Percentiles rank a stretch among this genome's conserved stretches.
phyloP scores from a whole-genome alignment of 1,139 yeast genomes.

The Yamadazyma conglobata region DNA sequence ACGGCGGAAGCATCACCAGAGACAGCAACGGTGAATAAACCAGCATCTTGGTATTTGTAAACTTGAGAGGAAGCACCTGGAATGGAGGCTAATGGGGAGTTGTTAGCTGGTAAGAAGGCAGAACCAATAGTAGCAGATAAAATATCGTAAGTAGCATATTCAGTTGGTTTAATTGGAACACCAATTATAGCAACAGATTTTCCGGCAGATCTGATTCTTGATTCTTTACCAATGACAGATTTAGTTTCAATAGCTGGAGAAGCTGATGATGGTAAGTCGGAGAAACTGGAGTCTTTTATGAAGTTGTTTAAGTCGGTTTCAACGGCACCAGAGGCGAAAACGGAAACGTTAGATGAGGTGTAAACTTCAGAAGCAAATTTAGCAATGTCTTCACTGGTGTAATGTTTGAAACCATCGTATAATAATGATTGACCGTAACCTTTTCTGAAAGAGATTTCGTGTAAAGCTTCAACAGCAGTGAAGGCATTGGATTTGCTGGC shows the following conservation, averaged over 20 bases:
- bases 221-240: slow-evolving; percentile 61
- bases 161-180: slow-evolving; percentile 65
- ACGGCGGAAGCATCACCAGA: slow-evolving; percentile 60
- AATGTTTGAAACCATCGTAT: slow-evolving; percentile 60
- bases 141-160: slow-evolving; percentile 67
- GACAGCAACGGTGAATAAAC: slow-evolving; percentile 72
- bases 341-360: slow-evolving; percentile 66
- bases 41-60: slow-evolving; percentile 73
- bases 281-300: slow-evolving; percentile 64
- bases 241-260: slow-evolving; percentile 41
- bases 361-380: slow-evolving; percentile 66
- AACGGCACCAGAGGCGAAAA: slow-evolving; percentile 73
- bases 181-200: slow-evolving; percentile 76
- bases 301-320: slow-evolving; percentile 68
- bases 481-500: slow-evolving; percentile 52
- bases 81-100: slow-evolving; percentile 46
- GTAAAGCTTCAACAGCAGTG: slow-evolving; percentile 75
- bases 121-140: slow-evolving; percentile 74
- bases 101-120: slow-evolving; percentile 49
- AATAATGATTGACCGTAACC: slow-evolving; percentile 86
- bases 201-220: slow-evolving; percentile 70
- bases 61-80: slow-evolving; percentile 60
- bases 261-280: slow-evolving; percentile 58
- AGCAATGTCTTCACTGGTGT: slow-evolving; percentile 64
- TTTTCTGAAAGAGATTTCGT: slow-evolving; percentile 76